Percentiles rank a stretch among this genome's conserved stretches.
Conservation (phyloP, 495 filamentous ascomycete genomes). For the Pyrenopolyporus hunteri region DNA sequence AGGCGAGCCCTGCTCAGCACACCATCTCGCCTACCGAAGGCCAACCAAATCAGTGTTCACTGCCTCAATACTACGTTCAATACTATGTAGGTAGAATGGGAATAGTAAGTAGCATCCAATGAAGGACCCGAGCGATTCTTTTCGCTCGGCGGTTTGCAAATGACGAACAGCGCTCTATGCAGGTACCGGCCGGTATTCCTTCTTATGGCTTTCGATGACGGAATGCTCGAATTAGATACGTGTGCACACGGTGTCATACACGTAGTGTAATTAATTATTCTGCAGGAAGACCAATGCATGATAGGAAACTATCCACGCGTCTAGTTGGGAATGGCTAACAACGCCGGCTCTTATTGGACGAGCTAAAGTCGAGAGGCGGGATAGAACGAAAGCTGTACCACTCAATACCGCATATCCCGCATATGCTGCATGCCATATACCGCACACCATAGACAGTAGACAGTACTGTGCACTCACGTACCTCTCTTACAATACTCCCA, state of each 20-base stretch:
- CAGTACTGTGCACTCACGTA: no score
- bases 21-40: background rate
- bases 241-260: conserved; percentile 15
- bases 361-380: background rate
- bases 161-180: conserved; percentile 31
- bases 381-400: no score
- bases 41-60: no score
- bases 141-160: conserved; percentile 13
- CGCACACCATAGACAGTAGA: no score
- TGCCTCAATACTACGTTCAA: no score
- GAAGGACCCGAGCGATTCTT: background rate
- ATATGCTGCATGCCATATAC: no score
- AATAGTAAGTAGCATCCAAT: conserved; percentile 28
- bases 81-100: no score
- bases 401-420: no score
- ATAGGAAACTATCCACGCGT: conserved; percentile 30
- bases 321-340: conserved; percentile 14
- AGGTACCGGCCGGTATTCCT: conserved; percentile 40
- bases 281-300: conserved; percentile 19
- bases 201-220: conserved; percentile 36
- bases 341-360: conserved; percentile 4
- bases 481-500: no score
- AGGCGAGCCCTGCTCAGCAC: background rate
- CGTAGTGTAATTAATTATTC: conserved; percentile 26
- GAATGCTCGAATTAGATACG: conserved; percentile 26